Evolutionary conservation across 768 basidiomycete genomes (phyloP).

Genomic region (Paxillus ammoniavirescens): DNA sequence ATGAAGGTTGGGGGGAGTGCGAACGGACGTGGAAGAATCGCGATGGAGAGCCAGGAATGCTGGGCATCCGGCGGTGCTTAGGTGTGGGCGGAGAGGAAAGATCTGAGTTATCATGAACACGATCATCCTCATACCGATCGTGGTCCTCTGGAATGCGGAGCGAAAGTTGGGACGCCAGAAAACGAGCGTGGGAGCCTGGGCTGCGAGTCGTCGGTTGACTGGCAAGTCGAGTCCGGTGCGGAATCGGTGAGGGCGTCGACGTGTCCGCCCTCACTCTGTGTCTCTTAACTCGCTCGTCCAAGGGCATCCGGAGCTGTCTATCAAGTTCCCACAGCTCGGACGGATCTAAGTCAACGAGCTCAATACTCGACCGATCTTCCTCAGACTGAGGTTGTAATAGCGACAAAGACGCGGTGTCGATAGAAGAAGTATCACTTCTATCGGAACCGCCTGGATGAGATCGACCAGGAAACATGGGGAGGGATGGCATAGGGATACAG

Average conservation of each 20-base stretch:
- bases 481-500: slow-evolving; percentile 23
- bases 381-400: slow-evolving; percentile 28
- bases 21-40: slow-evolving; percentile 30
- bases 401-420: slow-evolving; percentile 17
- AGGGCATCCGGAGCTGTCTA: slow-evolving; percentile 39
- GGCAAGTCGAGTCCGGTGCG: slow-evolving; percentile 30
- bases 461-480: slow-evolving; percentile 13
- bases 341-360: slow-evolving; percentile 50
- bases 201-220: slow-evolving; percentile 28
- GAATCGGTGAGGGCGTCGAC: slow-evolving; percentile 17
- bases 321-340: slow-evolving; percentile 45
- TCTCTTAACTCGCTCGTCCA: slow-evolving; percentile 40
- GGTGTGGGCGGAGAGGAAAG: slow-evolving; percentile 31
- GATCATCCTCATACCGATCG: slow-evolving; percentile 32
- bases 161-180: slow-evolving; percentile 32
- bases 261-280: slow-evolving; percentile 34
- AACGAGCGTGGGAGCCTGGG: slow-evolving; percentile 29
- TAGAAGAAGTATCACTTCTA: slow-evolving; percentile 22
- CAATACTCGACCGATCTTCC: slow-evolving; percentile 50
- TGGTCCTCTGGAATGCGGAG: slow-evolving; percentile 33
- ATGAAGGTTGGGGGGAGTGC: slow-evolving; percentile 33
- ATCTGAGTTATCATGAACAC: slow-evolving; percentile 31
- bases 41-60: slow-evolving; percentile 30
- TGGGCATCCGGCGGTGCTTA: slow-evolving; percentile 30
- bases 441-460: slow-evolving; percentile 17